A percentile compares a stretch with the other conserved stretches of the same genome.
Conservation (phyloP, 495 filamentous ascomycete species). For the Tuber melanosporum region DNA sequence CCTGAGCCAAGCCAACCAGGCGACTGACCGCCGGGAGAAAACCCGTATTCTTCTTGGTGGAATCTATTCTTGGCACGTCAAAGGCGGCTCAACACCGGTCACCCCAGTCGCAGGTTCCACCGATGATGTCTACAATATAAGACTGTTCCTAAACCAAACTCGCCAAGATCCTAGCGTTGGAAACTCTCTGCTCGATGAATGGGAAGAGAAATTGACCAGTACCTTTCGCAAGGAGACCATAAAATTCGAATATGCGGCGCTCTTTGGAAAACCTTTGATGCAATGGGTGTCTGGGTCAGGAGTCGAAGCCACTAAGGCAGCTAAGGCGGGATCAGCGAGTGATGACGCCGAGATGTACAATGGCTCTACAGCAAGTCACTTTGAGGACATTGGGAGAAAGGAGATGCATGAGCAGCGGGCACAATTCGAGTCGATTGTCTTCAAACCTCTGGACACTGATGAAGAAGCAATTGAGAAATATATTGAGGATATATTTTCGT, state of each 20-base stretch:
- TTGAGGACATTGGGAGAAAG: conserved; percentile 48
- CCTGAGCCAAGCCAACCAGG: conserved; percentile 36
- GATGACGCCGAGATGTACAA: conserved; percentile 25
- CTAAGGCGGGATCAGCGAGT: conserved; percentile 20
- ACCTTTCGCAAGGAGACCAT: conserved; percentile 46
- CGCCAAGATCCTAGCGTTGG: conserved; percentile 40
- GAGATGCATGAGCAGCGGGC: conserved; percentile 50
- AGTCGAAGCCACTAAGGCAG: not conserved
- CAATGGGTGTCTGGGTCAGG: conserved; percentile 52
- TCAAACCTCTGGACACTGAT: conserved; percentile 50
- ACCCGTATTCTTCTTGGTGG: conserved; percentile 45
- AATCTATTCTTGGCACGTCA: conserved; percentile 42
- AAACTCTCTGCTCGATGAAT: conserved; percentile 42
- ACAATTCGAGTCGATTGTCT: conserved; percentile 56
- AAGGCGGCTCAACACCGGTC: not conserved
- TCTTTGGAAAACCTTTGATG: conserved; percentile 57
- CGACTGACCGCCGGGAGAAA: conserved; percentile 41
- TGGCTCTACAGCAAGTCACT: conserved; percentile 42
- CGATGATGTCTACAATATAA: conserved; percentile 19
- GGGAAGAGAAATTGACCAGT: conserved; percentile 49
- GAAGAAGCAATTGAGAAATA: conserved; percentile 48
- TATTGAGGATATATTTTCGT: conserved; percentile 50
- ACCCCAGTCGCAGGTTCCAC: conserved; percentile 16
- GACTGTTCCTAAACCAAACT: conserved; percentile 39
- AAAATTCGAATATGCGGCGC: conserved; percentile 55